Evolutionary conservation across 2,329 filamentous ascomycete genomes (phyloP), one percentile per base, ranked within the genome.

Genomic region (Epichloe hybrida): DNA sequence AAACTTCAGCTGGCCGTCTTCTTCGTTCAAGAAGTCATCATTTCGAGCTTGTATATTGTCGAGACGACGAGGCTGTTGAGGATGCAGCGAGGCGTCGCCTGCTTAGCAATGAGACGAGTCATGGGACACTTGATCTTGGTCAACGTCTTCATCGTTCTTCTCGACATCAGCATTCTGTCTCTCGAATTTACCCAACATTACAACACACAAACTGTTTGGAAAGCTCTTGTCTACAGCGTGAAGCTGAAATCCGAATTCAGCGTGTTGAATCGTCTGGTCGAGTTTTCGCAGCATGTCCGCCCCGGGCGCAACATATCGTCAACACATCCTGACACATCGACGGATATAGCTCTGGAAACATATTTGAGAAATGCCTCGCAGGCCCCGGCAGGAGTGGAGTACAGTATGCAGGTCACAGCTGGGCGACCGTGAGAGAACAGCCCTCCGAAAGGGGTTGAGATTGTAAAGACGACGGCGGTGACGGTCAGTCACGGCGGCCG

Each of bases 1-100:
- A 75, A 75, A 58, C 66, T 79, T 3, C 75, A 80, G 56, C 70
- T 79, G 55, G 74, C 70, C 3, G 64, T 75, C 1, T 80, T 80
- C 58, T 76, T 72, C 52, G 50, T 78, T 1, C 76, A 80, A 58
- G 76, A 80, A 53, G 65, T 74, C 43, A 67, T 76, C 46, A 70
- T 80, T 37, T 77, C 75, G 0, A 69, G 68, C 0, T 57, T 78
- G 2, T 79, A 77, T 55, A 76, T 80, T 44, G 67, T 65, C 60
- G 73, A 78, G 48, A 76, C 76, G 0, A 62, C 70, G 42, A 69
- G 68, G 20, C 69, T 77, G 43, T 62, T 79, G 13, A 67, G 66
- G 11, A 55, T 72, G 5, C 69, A 74, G 48, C 66, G 68, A 6
- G 55, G 54, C 3, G 42, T 61, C 2, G 54, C 54, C 17, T 57